Percentiles rank a stretch among this genome's conserved stretches.
Conservation (phyloP, 208 protist genomes). For the Trypanosoma scelopori region DNA sequence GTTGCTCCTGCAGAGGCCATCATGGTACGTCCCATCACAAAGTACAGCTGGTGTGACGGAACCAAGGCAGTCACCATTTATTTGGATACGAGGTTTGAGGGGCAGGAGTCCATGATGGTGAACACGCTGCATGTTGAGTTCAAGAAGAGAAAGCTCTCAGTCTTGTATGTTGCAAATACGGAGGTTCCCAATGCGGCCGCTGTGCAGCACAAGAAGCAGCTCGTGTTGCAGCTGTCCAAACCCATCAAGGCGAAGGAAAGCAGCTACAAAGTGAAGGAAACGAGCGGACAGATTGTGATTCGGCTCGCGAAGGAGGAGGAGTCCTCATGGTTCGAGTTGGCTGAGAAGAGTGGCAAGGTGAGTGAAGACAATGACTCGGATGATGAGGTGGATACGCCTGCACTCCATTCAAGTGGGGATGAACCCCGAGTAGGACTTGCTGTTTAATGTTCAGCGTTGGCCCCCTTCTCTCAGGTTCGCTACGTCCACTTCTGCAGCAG, state of each 20-base stretch:
- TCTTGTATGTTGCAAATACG: slow-evolving; percentile 38
- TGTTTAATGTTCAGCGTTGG: neutral
- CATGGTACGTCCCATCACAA: slow-evolving; percentile 31
- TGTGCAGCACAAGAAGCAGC: slow-evolving; percentile 31
- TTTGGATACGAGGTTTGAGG: slow-evolving; percentile 47
- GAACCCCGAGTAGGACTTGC: neutral
- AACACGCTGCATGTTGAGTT: slow-evolving; percentile 44
- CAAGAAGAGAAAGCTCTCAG: slow-evolving; percentile 28
- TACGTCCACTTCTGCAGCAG: too few species aligned
- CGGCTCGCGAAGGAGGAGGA: slow-evolving; percentile 53
- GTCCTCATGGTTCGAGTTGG: slow-evolving; percentile 63
- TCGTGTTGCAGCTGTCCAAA: slow-evolving; percentile 47
- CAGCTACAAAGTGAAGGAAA: slow-evolving; percentile 55
- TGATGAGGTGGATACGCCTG: slow-evolving; percentile 13
- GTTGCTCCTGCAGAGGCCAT: slow-evolving; percentile 1
- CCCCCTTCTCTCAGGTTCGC: too few species aligned
- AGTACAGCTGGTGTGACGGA: slow-evolving; percentile 77
- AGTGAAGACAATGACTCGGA: slow-evolving; percentile 17
- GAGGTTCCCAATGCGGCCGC: slow-evolving; percentile 12
- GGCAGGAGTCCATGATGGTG: slow-evolving; percentile 38
- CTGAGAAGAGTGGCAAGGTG: slow-evolving; percentile 30
- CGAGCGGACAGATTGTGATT: slow-evolving; percentile 53
- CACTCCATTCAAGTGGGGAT: neutral
- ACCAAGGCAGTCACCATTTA: slow-evolving; percentile 73
- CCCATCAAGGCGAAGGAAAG: slow-evolving; percentile 43